Evolutionary conservation across 2,329 filamentous ascomycete genomes (phyloP), one percentile per base, ranked within the genome.

Genomic region (Apiospora marii): DNA sequence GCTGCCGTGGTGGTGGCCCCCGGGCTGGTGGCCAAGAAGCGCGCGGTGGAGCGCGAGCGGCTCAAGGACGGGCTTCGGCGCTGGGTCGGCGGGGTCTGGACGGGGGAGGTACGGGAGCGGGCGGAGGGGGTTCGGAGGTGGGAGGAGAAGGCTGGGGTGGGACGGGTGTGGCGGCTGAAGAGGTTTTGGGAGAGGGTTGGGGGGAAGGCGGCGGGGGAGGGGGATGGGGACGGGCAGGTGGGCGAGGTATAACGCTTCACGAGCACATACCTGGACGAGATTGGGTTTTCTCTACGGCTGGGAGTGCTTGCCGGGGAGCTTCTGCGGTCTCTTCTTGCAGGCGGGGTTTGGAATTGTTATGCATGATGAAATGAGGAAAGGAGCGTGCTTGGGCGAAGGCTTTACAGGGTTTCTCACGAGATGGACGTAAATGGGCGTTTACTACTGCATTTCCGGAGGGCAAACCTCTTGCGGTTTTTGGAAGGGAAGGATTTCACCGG

Each of bases 151-250:
- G 82, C 83, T 0, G 88, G 89, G 0, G 81, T 89, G 0, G 88
- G 89, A 3, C 83, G 88, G 58, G 91, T 92, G 8, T 89, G 90
- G 86, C 85, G 88, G 30, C 79, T 94, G 72, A 87, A 87, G 77
- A 85, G 85, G 73, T 93, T 92, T 78, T 94, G 91, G 91, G 92
- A 93, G 81, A 84, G 85, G 30, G 83, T 92, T 46, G 85, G 86
- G 30, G 24, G 58, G 34, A 64, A 64, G 19, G 58, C 7, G 58
- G 53, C 30, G 51, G 51, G 16, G 6, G 30, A 24, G 8, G n/a
- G 10, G 1, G 37, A 41, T 0, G 44, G 44, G 14, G 44, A 46
- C n/a, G n/a, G 22, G 1, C 16, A 46, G 46, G 46, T 49, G 22
- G 19, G 46, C 10, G 46, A 3, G 46, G 46, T 6, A 10, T 49